phyloP scores from a whole-genome alignment of 805 yeast species.

The Lipomyces kockii region DNA sequence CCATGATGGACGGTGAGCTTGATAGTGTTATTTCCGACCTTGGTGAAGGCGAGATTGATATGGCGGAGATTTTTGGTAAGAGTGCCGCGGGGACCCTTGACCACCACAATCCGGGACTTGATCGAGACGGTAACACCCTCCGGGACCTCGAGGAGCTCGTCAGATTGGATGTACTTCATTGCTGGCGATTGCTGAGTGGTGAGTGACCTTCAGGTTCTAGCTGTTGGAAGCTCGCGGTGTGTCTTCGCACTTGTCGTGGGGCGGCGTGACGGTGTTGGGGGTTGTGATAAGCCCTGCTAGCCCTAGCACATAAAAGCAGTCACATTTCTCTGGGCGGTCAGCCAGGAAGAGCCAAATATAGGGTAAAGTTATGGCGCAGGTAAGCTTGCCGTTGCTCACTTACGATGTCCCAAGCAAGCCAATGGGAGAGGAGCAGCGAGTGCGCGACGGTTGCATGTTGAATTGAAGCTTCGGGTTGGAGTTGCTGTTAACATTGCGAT shows the following conservation, averaged over 20 bases:
- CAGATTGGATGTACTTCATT: slow-evolving; percentile 88
- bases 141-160: slow-evolving; percentile 82
- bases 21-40: slow-evolving; percentile 71
- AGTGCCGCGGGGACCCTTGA: slow-evolving; percentile 97
- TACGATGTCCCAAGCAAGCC: background rate
- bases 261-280: background rate
- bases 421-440: background rate
- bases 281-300: background rate
- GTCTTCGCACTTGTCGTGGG: too few relatives aligned
- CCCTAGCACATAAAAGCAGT: slow-evolving; percentile 8
- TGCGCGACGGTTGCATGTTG: background rate
- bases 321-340: background rate
- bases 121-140: slow-evolving; percentile 89
- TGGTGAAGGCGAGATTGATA: slow-evolving; percentile 88
- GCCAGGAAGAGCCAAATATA: background rate
- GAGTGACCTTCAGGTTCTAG: too few relatives aligned
- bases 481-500: background rate
- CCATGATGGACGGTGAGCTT: slow-evolving; percentile 96
- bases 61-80: slow-evolving; percentile 89
- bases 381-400: background rate
- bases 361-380: background rate
- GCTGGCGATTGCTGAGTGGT: slow-evolving; percentile 13
- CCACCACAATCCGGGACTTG: slow-evolving; percentile 88
- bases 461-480: background rate
- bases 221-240: background rate